Evolutionary conservation across 768 basidiomycete genomes (phyloP), one percentile per base, ranked within the genome.

Genomic region (Mycena metata): DNA sequence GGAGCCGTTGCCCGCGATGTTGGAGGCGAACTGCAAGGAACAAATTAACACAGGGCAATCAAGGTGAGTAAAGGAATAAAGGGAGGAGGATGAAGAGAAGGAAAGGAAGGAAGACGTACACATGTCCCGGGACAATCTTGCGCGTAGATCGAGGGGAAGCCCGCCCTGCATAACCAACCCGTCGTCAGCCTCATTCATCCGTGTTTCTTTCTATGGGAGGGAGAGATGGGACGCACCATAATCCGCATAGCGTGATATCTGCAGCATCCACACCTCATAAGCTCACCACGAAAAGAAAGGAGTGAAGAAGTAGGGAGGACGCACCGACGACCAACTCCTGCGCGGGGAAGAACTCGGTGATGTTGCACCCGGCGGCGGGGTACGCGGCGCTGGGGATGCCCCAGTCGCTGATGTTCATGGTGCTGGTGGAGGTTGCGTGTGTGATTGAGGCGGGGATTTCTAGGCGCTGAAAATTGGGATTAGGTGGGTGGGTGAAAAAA

Each of bases 241-340:
- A 69, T 66, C 88, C 83, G 76, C 89, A 86, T 21, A 90, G 81
- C 8, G 83, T 84, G 60, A 88, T 90, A 67, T 89, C 84, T 60
- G 23, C 39, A 35, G 23, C 39, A 35, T 13, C 33, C 59, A 45
- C n/a, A 36, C n/a, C n/a, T n/a, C n/a, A n/a, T n/a, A n/a, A n/a
- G n/a, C n/a, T n/a, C n/a, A n/a, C n/a, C n/a, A n/a, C n/a, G n/a
- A n/a, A n/a, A n/a, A n/a, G n/a, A n/a, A n/a, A n/a, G n/a, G n/a
- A n/a, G n/a, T n/a, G n/a, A n/a, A n/a, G n/a, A n/a, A n/a, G n/a
- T n/a, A n/a, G n/a, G n/a, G n/a, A n/a, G n/a, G n/a, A n/a, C n/a
- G n/a, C n/a, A 62, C 69, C 66, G 60, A 90, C 64, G 7, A 89
- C 83, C 2, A 89, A 72, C 52, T 84, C 81, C 73, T 89, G 88